Evolutionary conservation across 1,139 yeast species (phyloP).

Genomic region (Saccharomyces hybrid): DNA sequence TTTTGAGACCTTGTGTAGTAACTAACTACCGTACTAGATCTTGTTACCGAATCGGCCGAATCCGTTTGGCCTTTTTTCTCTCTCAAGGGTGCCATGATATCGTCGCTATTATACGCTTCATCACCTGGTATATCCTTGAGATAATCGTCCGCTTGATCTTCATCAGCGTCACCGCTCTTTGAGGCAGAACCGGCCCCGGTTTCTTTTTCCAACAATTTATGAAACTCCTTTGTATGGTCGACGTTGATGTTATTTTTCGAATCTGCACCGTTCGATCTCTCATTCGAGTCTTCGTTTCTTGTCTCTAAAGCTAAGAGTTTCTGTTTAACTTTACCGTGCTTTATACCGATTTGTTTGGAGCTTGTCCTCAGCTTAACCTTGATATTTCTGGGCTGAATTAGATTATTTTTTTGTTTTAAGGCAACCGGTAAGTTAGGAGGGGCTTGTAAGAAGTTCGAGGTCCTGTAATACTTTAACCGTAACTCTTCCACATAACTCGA

Average conservation of each 20-base stretch:
- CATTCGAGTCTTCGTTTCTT: constrained; percentile 22
- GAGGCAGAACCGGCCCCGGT: constrained; percentile 7
- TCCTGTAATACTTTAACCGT: constrained; percentile 27
- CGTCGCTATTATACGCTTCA: constrained; percentile 33
- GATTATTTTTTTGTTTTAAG: constrained; percentile 28
- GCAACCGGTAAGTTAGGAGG: constrained; percentile 31
- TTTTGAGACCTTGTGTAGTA: constrained; percentile 29
- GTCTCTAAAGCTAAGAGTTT: constrained; percentile 31
- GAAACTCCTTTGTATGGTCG: constrained; percentile 31
- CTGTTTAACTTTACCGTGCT: constrained; percentile 32
- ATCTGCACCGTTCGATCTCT: constrained; percentile 3
- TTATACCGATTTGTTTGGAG: constrained; percentile 32
- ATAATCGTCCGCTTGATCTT: constrained; percentile 17
- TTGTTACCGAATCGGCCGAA: constrained; percentile 11
- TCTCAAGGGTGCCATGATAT: constrained; percentile 30
- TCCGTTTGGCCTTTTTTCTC: constrained; percentile 13
- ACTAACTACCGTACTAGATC: constrained; percentile 29
- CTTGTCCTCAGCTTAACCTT: constrained; percentile 32
- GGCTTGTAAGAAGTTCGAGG: constrained; percentile 30
- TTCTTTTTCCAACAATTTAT: constrained; percentile 22
- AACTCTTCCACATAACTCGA: constrained; percentile 32
- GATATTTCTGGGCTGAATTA: constrained; percentile 30
- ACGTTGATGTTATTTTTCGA: constrained; percentile 9
- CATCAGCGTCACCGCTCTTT: constrained; percentile 11
- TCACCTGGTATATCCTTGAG: constrained; percentile 32